Conservation (phyloP, 116 monocot species). For the Phalaenopsis hybrid region DNA sequence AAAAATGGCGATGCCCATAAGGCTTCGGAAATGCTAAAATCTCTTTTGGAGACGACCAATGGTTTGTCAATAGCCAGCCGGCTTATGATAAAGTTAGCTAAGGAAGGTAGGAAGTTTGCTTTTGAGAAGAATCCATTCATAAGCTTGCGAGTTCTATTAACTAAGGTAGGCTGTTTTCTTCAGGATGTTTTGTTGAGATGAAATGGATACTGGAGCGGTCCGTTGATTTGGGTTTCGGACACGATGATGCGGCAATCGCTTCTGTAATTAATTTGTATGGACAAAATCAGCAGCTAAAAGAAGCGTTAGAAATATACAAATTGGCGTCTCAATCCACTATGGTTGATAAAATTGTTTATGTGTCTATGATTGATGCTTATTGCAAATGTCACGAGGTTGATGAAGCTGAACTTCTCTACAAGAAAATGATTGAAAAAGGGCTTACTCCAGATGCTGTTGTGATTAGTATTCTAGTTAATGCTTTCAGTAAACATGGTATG, state of each 20-base stretch:
- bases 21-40: constrained; percentile 44
- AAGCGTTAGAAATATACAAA: constrained; percentile 48
- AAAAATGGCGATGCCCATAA: constrained; percentile 36
- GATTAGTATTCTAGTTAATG: constrained; percentile 63
- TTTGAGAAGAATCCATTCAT: neutral
- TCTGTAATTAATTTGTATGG: constrained; percentile 65
- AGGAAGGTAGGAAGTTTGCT: constrained; percentile 51
- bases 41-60: constrained; percentile 37
- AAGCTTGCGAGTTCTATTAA: neutral
- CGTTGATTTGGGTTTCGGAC: constrained; percentile 42
- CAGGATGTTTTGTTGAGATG: constrained; percentile 55
- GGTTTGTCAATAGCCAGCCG: constrained; percentile 49
- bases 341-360: constrained; percentile 34
- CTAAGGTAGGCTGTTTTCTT: constrained; percentile 12
- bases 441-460: constrained; percentile 52
- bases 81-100: constrained; percentile 69
- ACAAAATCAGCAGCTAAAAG: constrained; percentile 28
- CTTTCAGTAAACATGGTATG: constrained; percentile 64
- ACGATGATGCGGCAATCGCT: constrained; percentile 47
- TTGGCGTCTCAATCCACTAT: constrained; percentile 19
- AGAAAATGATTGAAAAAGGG: constrained; percentile 35
- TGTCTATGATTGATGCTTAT: constrained; percentile 65
- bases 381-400: constrained; percentile 59
- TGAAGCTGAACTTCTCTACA: constrained; percentile 48
- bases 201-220: constrained; percentile 33